A percentile compares a stretch with the other conserved stretches of the same genome.
These are phyloP conservation scores for Pinus tabuliformis DNA, from an alignment of 75 land plant species.

Conservation along the genomic window DNA sequence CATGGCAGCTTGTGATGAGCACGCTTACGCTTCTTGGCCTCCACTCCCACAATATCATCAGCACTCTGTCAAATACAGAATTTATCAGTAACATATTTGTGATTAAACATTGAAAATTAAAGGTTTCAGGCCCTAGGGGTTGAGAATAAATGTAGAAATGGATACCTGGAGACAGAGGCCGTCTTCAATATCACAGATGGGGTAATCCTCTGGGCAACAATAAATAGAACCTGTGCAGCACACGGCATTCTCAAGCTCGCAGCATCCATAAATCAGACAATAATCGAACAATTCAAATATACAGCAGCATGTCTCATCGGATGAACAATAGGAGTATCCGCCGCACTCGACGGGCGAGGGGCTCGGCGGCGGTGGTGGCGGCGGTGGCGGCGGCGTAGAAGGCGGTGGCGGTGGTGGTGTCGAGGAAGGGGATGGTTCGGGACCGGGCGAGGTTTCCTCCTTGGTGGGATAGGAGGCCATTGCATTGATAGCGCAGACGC, in stretches of 20 bases:
- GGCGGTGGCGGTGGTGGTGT: conserved; percentile 17
- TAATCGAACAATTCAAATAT: conserved; percentile 17
- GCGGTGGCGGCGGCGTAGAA: conserved; percentile 26
- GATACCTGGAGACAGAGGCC: conserved; percentile 53
- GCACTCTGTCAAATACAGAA: conserved; percentile 15
- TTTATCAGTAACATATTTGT: neutral
- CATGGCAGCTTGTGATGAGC: conserved; percentile 55
- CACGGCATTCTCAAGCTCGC: conserved; percentile 45
- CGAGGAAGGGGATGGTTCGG: conserved; percentile 15
- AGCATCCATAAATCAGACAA: conserved; percentile 56
- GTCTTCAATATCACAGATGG: conserved; percentile 49
- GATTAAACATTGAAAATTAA: neutral
- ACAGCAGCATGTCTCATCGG: conserved; percentile 59
- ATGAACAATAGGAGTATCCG: conserved; percentile 32
- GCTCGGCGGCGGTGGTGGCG: conserved; percentile 37
- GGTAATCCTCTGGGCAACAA: conserved; percentile 66
- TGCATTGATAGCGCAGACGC: conserved; percentile 47
- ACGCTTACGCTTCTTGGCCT: conserved; percentile 30
- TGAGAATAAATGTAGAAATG: neutral
- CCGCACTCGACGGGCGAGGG: conserved; percentile 43
- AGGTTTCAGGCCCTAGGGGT: neutral
- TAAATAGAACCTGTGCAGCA: conserved; percentile 43
- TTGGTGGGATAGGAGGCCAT: conserved; percentile 72
- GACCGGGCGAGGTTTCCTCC: neutral
- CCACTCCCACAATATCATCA: conserved; percentile 29